A percentile compares a stretch with the other conserved stretches of the same genome.
These are phyloP conservation scores for Karstenula rhodostoma DNA, from an alignment of 2,329 filamentous ascomycete species.

Conservation along the genomic window DNA sequence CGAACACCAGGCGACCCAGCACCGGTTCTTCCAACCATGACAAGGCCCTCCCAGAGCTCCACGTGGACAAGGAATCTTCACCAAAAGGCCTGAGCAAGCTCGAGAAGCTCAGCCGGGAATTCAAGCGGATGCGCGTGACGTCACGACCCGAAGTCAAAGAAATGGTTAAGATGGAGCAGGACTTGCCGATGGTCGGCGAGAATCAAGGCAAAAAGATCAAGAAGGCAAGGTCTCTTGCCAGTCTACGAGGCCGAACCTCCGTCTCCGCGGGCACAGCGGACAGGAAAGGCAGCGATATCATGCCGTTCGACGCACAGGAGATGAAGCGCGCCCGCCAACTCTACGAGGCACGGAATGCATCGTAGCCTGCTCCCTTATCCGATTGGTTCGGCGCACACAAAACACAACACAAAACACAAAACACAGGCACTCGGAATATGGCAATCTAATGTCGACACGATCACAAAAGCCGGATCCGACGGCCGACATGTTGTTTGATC, in stretches of 20 bases:
- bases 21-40: slow-evolving; percentile 36
- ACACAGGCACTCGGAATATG: background rate
- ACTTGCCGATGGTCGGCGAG: slow-evolving; percentile 28
- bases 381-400: too few species aligned
- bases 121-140: slow-evolving; percentile 65
- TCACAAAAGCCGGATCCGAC: slow-evolving; percentile 2
- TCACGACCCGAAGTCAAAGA: slow-evolving; percentile 61
- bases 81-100: slow-evolving; percentile 58
- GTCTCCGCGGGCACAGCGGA: slow-evolving; percentile 42
- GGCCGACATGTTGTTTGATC: background rate
- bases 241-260: slow-evolving; percentile 38
- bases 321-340: slow-evolving; percentile 48
- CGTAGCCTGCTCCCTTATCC: too few species aligned
- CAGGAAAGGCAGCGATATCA: slow-evolving; percentile 44
- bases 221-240: slow-evolving; percentile 47
- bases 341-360: slow-evolving; percentile 39
- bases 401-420: too few species aligned
- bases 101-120: slow-evolving; percentile 66
- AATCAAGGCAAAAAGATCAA: slow-evolving; percentile 45
- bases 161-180: slow-evolving; percentile 47
- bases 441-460: slow-evolving; percentile 14
- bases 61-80: slow-evolving; percentile 26
- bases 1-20: slow-evolving; percentile 43
- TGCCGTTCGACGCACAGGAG: slow-evolving; percentile 45
- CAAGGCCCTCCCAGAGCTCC: slow-evolving; percentile 30